Evolutionary conservation across 1,139 yeast species (phyloP).

Genomic region (Sugiyamaella japonica): DNA sequence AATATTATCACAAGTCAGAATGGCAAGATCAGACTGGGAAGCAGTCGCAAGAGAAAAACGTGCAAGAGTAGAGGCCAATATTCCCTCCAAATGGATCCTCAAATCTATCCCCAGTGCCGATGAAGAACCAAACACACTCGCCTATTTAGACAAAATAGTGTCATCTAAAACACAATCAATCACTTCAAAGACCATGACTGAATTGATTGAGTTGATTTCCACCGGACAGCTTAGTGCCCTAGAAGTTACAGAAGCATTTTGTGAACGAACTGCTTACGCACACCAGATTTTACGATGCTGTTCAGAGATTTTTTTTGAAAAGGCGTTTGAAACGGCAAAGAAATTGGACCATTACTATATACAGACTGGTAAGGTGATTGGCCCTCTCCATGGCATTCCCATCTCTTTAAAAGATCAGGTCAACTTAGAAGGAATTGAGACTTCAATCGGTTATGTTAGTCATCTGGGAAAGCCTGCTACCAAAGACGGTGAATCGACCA

Average conservation of each 20-base stretch:
- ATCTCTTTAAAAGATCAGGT: constrained; percentile 56
- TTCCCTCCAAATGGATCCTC: constrained; percentile 21
- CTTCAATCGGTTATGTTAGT: constrained; percentile 24
- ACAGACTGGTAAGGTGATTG: constrained; percentile 43
- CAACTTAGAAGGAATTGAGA: constrained; percentile 24
- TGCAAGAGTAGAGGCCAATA: constrained; percentile 14
- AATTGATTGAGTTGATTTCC: constrained; percentile 17
- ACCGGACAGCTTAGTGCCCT: constrained; percentile 20
- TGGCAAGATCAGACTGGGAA: constrained; percentile 16
- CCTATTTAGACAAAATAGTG: constrained; percentile 19
- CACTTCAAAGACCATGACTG: constrained; percentile 17
- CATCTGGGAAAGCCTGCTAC: constrained; percentile 22
- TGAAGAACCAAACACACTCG: constrained; percentile 21
- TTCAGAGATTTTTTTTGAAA: constrained; percentile 39
- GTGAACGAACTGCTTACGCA: constrained; percentile 56
- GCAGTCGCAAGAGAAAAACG: constrained; percentile 15
- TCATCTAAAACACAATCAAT: constrained; percentile 18
- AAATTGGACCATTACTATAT: constrained; percentile 42
- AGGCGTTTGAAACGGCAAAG: constrained; percentile 42
- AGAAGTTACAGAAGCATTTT: constrained; percentile 42
- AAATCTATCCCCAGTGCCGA: constrained; percentile 16
- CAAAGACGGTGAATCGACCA: constrained; percentile 38
- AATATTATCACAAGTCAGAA: background rate
- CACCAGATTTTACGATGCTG: constrained; percentile 52
- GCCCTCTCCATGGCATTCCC: constrained; percentile 54